A percentile compares a stretch with the other conserved stretches of the same genome.
These are phyloP conservation scores for Diutina ranongensis DNA, from an alignment of 1,139 yeast genomes.

Conservation along the genomic window DNA sequence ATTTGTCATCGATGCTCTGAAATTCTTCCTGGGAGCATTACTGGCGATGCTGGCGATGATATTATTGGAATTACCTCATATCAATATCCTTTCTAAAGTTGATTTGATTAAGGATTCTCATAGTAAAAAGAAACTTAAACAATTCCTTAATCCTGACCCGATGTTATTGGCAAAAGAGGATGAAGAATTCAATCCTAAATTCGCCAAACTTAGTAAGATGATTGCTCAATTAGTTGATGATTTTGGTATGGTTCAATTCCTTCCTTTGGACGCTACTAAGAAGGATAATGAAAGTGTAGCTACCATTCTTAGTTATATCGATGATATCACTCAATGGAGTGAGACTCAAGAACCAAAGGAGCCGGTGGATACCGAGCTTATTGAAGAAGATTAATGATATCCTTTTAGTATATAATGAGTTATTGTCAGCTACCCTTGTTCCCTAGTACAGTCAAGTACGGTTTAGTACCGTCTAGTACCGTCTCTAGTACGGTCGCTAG, in stretches of 20 bases:
- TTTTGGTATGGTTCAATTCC: slow-evolving; percentile 95
- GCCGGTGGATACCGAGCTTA: slow-evolving; percentile 28
- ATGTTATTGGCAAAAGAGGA: slow-evolving; percentile 38
- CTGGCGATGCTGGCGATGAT: slow-evolving; percentile 99
- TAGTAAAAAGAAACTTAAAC: slow-evolving; percentile 63
- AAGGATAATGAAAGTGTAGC: slow-evolving; percentile 68
- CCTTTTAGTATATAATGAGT: too few species aligned
- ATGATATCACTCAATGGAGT: slow-evolving; percentile 96
- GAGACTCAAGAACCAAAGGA: slow-evolving; percentile 96
- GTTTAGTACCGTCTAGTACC: neutral
- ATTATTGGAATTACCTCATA: slow-evolving; percentile 84
- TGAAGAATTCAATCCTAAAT: slow-evolving; percentile 53
- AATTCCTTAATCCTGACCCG: slow-evolving; percentile 89
- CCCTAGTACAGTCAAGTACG: neutral
- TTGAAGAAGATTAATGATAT: neutral
- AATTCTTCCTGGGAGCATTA: slow-evolving; percentile 89
- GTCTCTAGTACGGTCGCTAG: too few species aligned
- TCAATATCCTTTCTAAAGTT: slow-evolving; percentile 74
- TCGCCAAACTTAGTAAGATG: slow-evolving; percentile 59
- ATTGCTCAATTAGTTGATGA: slow-evolving; percentile 90
- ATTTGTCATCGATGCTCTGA: slow-evolving; percentile 78
- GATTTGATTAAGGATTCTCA: slow-evolving; percentile 75
- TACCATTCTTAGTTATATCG: slow-evolving; percentile 82
- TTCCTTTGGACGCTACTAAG: slow-evolving; percentile 69
- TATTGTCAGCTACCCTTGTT: too few species aligned